Evolutionary conservation across 768 basidiomycete species (phyloP).

Genomic region (Serpula lacrymans): DNA sequence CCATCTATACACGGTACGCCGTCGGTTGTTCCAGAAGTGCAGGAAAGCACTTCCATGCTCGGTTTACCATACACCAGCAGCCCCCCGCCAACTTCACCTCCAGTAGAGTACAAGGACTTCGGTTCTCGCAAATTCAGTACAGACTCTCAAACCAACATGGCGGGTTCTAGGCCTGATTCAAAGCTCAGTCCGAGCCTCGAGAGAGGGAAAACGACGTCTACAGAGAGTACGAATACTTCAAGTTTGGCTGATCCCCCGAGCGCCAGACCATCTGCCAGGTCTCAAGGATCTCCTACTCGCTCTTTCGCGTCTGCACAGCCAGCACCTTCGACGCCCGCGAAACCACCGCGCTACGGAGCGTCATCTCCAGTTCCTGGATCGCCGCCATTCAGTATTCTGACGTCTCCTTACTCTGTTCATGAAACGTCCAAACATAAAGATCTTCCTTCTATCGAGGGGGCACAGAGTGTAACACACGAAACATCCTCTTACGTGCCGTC

Average conservation of each 20-base stretch:
- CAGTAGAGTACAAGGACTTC: too few relatives aligned
- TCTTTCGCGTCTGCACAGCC: conserved; percentile 12
- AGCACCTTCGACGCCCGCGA: neutral
- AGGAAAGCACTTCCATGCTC: conserved; percentile 13
- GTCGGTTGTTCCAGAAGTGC: conserved; percentile 18
- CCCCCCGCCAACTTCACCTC: conserved; percentile 20
- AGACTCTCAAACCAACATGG: conserved; percentile 29
- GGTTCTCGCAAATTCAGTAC: conserved; percentile 27
- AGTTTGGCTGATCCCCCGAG: conserved; percentile 22
- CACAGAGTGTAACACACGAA: conserved; percentile 14
- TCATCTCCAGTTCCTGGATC: conserved; percentile 18
- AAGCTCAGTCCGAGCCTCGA: conserved; percentile 30
- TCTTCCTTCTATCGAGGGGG: conserved; percentile 28
- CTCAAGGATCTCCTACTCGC: conserved; percentile 12
- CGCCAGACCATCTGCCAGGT: conserved; percentile 25
- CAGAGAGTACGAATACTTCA: conserved; percentile 14
- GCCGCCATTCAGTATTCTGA: conserved; percentile 28
- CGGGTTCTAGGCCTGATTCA: conserved; percentile 38
- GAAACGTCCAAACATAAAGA: conserved; percentile 28
- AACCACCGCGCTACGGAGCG: conserved; percentile 1
- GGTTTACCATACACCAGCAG: conserved; percentile 19
- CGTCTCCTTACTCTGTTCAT: conserved; percentile 31
- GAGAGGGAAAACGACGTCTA: conserved; percentile 13
- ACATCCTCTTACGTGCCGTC: conserved; percentile 6
- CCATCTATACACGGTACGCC: conserved; percentile 9